Evolutionary conservation across 805 yeast genomes (phyloP), one percentile per base, ranked within the genome.

Genomic region (Cyberlindnera mrakii): DNA sequence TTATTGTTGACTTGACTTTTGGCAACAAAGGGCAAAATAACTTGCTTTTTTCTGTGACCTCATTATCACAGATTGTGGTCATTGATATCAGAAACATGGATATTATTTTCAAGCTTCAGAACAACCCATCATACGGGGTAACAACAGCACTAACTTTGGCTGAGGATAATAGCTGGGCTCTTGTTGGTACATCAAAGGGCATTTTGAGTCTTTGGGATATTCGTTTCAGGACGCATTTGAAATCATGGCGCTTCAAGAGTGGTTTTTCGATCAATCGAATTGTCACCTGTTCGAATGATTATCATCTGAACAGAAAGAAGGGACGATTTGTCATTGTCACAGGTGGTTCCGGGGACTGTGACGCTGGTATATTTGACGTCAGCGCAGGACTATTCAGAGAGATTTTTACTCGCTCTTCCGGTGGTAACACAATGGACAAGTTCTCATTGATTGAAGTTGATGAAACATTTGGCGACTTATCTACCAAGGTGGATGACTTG

Each of bases 161-260:
- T 42, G 60, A 64, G 0, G 64, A 69, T 14, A 63, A 67, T 20
- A 65, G 74, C 5, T 87, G 96, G 87, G 58, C 86, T 1, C 59
- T 86, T 8, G 57, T 83, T 2, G 97, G 96, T 0, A 86, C 96
- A 0, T 65, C 75, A 0, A 74, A 73, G 33, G 97, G 97, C 1
- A 65, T 82, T 1, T 57, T 93, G 27, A 80, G 79, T 49, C 62
- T 91, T 14, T 89, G 96, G 95, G 96, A 89, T 59, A 50, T 85
- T 30, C 67, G 95, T 42, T 86, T 88, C 58, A 70, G 70, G 30
- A 45, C 83, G 0, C 65, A 74, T 34, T 65, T 87, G 30, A 80
- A 75, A 47, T 67, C 82, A 1, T 84, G 88, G 79, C 72, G 74
- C 9, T 71, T 87, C 36, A 74, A 70, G 33, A 65, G 68, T 13